phyloP scores from a whole-genome alignment of 768 basidiomycete species.

The Hygrocybe punicea region DNA sequence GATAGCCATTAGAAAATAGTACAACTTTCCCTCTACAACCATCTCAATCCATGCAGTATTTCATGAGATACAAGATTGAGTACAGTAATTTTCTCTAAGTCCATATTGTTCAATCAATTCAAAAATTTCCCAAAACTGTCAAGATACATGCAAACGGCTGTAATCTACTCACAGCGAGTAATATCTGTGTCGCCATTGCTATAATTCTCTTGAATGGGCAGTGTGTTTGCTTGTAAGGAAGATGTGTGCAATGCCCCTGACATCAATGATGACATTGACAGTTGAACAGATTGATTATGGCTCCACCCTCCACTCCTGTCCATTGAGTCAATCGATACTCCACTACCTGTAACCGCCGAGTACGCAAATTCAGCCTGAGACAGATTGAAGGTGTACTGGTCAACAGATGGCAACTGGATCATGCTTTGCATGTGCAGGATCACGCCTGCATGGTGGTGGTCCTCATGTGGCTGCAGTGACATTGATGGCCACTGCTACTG shows the following conservation, averaged over 20 bases:
- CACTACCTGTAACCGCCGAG: too few relatives aligned
- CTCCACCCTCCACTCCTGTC: too few relatives aligned
- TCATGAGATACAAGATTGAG: too few relatives aligned
- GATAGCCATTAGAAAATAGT: too few relatives aligned
- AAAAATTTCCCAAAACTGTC: too few relatives aligned
- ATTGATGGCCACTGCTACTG: constrained; percentile 72
- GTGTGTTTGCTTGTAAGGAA: constrained; percentile 78
- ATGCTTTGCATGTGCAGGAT: constrained; percentile 79
- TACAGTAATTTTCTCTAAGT: too few relatives aligned
- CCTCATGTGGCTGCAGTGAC: constrained; percentile 64
- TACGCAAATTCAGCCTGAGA: too few relatives aligned
- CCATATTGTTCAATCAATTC: too few relatives aligned
- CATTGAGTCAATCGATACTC: too few relatives aligned
- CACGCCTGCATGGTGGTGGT: constrained; percentile 39
- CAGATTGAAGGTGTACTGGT: constrained; percentile 62
- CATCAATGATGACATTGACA: constrained; percentile 74
- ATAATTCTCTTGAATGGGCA: constrained; percentile 67
- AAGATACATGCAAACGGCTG: too few relatives aligned
- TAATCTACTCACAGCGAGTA: constrained; percentile 84
- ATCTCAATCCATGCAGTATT: too few relatives aligned
- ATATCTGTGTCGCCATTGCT: constrained; percentile 65
- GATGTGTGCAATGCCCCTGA: constrained; percentile 73
- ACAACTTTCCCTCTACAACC: too few relatives aligned
- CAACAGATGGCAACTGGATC: constrained; percentile 74
- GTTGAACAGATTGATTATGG: constrained; percentile 57